phyloP scores from a whole-genome alignment of 1,284 basidiomycete species.

The Pulchroboletus neoregius region DNA sequence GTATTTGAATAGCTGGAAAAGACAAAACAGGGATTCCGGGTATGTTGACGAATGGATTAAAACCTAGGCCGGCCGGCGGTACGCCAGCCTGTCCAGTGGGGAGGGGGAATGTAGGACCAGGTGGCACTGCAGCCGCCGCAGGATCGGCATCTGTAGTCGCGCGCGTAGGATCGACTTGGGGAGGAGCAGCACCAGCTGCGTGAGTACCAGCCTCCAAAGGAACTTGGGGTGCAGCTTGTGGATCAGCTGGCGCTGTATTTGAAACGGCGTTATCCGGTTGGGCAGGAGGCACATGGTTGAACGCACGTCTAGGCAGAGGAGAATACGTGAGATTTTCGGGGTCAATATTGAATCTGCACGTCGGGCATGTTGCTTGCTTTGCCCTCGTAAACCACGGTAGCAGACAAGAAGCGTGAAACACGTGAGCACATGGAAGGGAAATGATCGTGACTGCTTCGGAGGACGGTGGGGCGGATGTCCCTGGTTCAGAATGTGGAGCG shows the following conservation, averaged over 20 bases:
- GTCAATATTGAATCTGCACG: conserved; percentile 76
- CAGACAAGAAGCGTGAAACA: conserved; percentile 73
- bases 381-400: conserved; percentile 76
- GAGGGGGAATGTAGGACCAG: conserved; percentile 4
- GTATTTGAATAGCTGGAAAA: conserved; percentile 28
- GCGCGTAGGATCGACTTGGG: conserved; percentile 2
- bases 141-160: conserved; percentile 3
- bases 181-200: conserved; percentile 1
- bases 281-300: conserved; percentile 12
- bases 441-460: conserved; percentile 40
- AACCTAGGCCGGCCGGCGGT: conserved; percentile 11
- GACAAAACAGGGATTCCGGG: conserved; percentile 29
- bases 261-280: conserved; percentile 7
- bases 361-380: conserved; percentile 73
- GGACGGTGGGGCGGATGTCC: conserved; percentile 6
- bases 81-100: conserved; percentile 11
- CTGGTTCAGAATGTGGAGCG: conserved; percentile 6
- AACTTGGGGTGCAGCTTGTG: conserved; percentile 4
- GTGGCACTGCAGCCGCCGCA: conserved; percentile 1
- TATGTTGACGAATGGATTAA: conserved; percentile 19
- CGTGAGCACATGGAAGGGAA: conserved; percentile 69
- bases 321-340: conserved; percentile 65
- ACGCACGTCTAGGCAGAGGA: conserved; percentile 22
- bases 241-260: conserved; percentile 5
- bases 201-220: conserved; percentile 5